phyloP scores from a whole-genome alignment of 495 filamentous ascomycete genomes.

The Penicillium coprophilum region DNA sequence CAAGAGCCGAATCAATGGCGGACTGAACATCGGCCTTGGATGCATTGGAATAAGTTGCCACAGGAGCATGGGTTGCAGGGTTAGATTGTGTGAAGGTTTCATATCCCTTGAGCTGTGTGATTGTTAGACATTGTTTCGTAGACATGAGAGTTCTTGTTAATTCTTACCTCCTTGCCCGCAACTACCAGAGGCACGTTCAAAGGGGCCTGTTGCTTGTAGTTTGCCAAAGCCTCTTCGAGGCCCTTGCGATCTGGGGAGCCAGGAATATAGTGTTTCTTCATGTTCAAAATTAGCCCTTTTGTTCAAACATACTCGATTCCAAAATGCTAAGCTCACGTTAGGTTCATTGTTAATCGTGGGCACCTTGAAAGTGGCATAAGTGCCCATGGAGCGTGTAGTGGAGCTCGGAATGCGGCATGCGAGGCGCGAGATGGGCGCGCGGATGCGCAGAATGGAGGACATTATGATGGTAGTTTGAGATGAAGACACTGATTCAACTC shows the following conservation, averaged over 20 bases:
- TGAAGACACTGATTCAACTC: background rate
- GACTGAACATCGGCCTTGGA: constrained; percentile 65
- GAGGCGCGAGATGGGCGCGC: constrained; percentile 32
- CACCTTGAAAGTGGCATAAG: constrained; percentile 79
- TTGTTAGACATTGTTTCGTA: background rate
- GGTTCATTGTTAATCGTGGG: constrained; percentile 89
- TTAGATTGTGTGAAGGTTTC: constrained; percentile 59
- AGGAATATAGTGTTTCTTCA: constrained; percentile 81
- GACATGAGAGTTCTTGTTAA: background rate
- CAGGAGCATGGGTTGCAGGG: constrained; percentile 69
- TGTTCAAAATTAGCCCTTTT: background rate
- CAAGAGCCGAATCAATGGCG: constrained; percentile 79
- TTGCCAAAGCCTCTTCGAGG: constrained; percentile 66
- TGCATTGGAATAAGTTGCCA: constrained; percentile 80
- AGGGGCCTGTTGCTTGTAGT: constrained; percentile 57
- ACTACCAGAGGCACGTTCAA: constrained; percentile 76
- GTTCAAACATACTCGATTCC: background rate
- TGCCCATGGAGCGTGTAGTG: constrained; percentile 39
- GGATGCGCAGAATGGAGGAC: constrained; percentile 35
- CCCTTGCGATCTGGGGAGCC: constrained; percentile 73
- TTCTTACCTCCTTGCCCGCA: constrained; percentile 68
- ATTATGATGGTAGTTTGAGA: constrained; percentile 32
- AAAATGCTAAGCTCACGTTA: constrained; percentile 65
- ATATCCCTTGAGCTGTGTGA: constrained; percentile 36
- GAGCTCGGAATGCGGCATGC: constrained; percentile 29